Conservation (phyloP, 176 grass and related monocot genomes). For the Oryza glaberrima region DNA sequence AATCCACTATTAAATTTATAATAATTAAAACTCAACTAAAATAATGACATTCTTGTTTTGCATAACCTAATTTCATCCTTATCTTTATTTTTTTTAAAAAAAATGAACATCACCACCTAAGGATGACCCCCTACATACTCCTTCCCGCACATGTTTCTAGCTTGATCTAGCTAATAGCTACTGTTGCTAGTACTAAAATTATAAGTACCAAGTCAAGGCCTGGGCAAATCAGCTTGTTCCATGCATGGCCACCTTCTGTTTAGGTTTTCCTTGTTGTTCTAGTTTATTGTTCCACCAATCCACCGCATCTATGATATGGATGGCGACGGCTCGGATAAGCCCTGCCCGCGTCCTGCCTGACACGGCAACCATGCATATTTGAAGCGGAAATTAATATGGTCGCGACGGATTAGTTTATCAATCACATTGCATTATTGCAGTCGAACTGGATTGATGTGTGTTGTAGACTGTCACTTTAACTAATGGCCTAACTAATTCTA, state of each 20-base stretch:
- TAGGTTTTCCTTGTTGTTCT: background rate
- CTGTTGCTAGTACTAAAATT: background rate
- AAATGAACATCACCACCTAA: too few relatives aligned
- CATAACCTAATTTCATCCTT: too few relatives aligned
- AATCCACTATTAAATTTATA: too few relatives aligned
- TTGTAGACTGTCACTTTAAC: conserved; percentile 1
- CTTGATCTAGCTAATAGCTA: background rate
- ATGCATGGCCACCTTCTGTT: background rate
- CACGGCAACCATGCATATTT: conserved; percentile 5
- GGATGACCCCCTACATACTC: too few relatives aligned
- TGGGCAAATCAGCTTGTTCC: conserved; percentile 32
- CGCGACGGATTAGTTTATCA: conserved; percentile 5
- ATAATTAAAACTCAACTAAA: too few relatives aligned
- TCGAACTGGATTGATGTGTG: conserved; percentile 1
- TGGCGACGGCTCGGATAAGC: conserved; percentile 32
- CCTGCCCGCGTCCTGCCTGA: conserved; percentile 5
- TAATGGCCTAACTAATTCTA: conserved; percentile 35
- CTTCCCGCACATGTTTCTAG: too few relatives aligned
- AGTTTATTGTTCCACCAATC: background rate
- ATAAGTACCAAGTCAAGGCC: conserved; percentile 17
- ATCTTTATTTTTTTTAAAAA: too few relatives aligned
- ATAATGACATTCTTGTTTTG: too few relatives aligned
- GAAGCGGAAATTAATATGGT: background rate
- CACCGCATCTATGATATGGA: conserved; percentile 2
- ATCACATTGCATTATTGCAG: background rate